Evolutionary conservation across 257 asterid genomes (phyloP).

Genomic region (Solanum neorickii): DNA sequence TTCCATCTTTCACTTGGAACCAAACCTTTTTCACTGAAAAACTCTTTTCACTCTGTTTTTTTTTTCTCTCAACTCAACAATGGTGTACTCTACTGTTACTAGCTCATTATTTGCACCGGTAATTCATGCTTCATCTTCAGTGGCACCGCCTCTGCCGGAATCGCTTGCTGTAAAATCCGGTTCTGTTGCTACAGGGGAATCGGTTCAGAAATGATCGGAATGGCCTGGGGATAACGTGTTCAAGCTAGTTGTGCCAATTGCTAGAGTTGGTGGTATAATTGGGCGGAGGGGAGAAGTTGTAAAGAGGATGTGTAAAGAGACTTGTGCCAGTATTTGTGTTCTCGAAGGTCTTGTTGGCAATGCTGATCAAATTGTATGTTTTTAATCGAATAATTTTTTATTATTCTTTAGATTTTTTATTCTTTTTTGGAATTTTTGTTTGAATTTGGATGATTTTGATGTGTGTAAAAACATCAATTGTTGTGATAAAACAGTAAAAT

Average conservation of each 20-base stretch:
- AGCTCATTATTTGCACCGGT: not conserved
- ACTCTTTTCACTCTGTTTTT: not conserved
- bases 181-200: not conserved
- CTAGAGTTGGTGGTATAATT: conserved; percentile 74
- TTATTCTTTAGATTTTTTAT: not conserved
- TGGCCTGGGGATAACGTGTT: conserved; percentile 83
- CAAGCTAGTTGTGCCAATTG: conserved; percentile 54
- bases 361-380: conserved; percentile 66
- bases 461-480: not conserved
- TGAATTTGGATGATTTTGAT: not conserved
- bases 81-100: not conserved
- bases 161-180: not conserved
- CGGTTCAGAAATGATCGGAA: conserved; percentile 64
- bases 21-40: no score
- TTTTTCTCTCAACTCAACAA: not conserved
- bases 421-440: not conserved
- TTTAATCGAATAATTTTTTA: not conserved
- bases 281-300: conserved; percentile 81
- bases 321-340: conserved; percentile 65
- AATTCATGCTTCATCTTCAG: not conserved
- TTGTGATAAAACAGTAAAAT: not conserved
- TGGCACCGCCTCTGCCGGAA: not conserved
- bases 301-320: conserved; percentile 77
- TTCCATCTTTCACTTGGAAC: not conserved
- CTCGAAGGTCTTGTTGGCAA: conserved; percentile 60